Evolutionary conservation across 2,329 filamentous ascomycete genomes (phyloP).

Genomic region (Aureobasidium sp.): DNA sequence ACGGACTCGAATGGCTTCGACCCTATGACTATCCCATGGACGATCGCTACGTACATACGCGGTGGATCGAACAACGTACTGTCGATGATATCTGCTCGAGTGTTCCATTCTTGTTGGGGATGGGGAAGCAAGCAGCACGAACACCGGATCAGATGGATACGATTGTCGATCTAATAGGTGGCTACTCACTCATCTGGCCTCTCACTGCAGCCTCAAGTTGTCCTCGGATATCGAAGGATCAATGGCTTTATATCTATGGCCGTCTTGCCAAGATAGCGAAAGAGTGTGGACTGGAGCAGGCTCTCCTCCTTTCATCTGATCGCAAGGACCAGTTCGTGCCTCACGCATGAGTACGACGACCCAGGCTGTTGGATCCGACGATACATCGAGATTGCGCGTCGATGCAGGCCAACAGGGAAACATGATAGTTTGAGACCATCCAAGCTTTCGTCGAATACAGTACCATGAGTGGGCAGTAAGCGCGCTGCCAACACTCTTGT

Average conservation of each 20-base stretch:
- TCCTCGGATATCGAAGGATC: neutral
- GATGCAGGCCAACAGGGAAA: neutral
- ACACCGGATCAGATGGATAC: conserved; percentile 10
- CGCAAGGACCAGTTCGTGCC: neutral
- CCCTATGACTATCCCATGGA: conserved; percentile 4
- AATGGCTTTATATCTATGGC: conserved; percentile 7
- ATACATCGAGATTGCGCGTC: neutral
- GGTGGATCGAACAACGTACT: conserved; percentile 7
- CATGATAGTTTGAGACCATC: neutral
- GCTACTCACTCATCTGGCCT: conserved; percentile 12
- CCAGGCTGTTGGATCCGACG: no score
- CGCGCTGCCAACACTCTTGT: no score
- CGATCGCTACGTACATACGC: conserved; percentile 6
- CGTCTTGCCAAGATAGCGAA: conserved; percentile 7
- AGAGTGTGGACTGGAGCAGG: conserved; percentile 8
- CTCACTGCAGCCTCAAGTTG: neutral
- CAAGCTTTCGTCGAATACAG: neutral
- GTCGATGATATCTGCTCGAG: conserved; percentile 15
- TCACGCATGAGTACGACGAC: neutral
- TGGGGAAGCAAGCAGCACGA: neutral
- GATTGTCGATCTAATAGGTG: conserved; percentile 10
- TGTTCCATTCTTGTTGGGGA: conserved; percentile 7
- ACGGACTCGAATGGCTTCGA: conserved; percentile 6
- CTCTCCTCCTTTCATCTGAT: neutral
- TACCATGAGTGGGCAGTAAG: no score